A percentile compares a stretch with the other conserved stretches of the same genome.
Evolutionary conservation across 2,329 filamentous ascomycete genomes (phyloP).

Genomic region (Plectosphaerella plurivora): DNA sequence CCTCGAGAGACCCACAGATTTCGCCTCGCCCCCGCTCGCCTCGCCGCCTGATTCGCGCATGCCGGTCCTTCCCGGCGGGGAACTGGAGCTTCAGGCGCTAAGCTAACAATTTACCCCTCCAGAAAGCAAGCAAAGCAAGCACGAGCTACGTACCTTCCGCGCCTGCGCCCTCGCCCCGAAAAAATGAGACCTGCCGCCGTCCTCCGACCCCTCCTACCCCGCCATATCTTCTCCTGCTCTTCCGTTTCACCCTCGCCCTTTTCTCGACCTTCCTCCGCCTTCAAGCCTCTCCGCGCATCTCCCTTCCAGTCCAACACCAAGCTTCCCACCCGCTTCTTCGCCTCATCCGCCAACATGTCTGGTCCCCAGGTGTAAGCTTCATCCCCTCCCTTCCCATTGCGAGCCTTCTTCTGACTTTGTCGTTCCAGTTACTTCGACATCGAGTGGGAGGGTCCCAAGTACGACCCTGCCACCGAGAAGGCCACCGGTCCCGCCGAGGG

Average conservation of each 20-base stretch:
- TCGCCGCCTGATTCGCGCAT: slow-evolving; percentile 5
- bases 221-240: slow-evolving; percentile 13
- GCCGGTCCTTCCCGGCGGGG: slow-evolving; percentile 8
- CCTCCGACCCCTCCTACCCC: slow-evolving; percentile 16
- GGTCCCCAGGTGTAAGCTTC: slow-evolving; percentile 62
- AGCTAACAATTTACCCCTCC: slow-evolving; percentile 13
- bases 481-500: slow-evolving; percentile 53
- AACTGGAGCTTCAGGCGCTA: slow-evolving; percentile 11
- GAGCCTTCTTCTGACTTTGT: background rate
- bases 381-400: slow-evolving; percentile 9
- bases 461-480: slow-evolving; percentile 52
- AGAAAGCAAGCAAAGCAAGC: slow-evolving; percentile 2
- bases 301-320: slow-evolving; percentile 13
- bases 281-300: slow-evolving; percentile 12
- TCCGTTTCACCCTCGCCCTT: slow-evolving; percentile 16
- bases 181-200: slow-evolving; percentile 17
- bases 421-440: slow-evolving; percentile 63
- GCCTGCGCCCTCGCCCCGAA: slow-evolving; percentile 7
- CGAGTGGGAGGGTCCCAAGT: slow-evolving; percentile 66
- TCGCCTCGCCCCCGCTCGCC: background rate
- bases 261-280: slow-evolving; percentile 16
- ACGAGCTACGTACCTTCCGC: slow-evolving; percentile 1
- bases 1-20: background rate
- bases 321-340: slow-evolving; percentile 37
- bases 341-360: slow-evolving; percentile 66